phyloP scores from a whole-genome alignment of 441 rosid species.

The Corymbia calophylla region DNA sequence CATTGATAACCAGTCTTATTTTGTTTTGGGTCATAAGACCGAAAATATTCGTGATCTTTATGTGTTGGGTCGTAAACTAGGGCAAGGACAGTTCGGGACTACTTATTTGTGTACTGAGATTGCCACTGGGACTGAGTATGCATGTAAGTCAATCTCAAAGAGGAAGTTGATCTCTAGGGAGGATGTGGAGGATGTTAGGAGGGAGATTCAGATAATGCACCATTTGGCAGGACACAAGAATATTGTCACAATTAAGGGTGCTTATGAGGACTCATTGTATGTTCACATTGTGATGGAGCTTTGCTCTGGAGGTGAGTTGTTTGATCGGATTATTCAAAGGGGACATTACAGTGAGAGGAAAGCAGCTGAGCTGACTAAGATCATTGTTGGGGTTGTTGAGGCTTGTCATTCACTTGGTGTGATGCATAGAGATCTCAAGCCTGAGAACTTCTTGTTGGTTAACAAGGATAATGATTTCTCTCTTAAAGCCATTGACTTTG shows the following conservation, averaged over 20 bases:
- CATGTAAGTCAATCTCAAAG: slow-evolving; percentile 15
- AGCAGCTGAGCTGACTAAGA: slow-evolving; percentile 15
- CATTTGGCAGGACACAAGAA: slow-evolving; percentile 15
- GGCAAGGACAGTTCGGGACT: slow-evolving; percentile 15
- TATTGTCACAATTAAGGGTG: slow-evolving; percentile 13
- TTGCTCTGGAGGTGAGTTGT: slow-evolving; percentile 13
- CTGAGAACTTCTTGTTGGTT: slow-evolving; percentile 17
- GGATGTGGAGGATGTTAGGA: slow-evolving; percentile 13
- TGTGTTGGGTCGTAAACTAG: slow-evolving; percentile 9
- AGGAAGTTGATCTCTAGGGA: slow-evolving; percentile 16
- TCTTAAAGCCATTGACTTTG: slow-evolving; percentile 15
- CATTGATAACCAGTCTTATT: slow-evolving; percentile 5
- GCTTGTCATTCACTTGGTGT: slow-evolving; percentile 15
- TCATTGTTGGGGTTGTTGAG: slow-evolving; percentile 15
- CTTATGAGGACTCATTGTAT: slow-evolving; percentile 11
- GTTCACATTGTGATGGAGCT: slow-evolving; percentile 18
- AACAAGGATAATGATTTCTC: slow-evolving; percentile 16
- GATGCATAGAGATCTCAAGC: slow-evolving; percentile 18
- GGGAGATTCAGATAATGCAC: slow-evolving; percentile 20
- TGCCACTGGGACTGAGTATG: slow-evolving; percentile 2
- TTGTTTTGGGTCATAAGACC: slow-evolving; percentile 13
- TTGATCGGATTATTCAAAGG: slow-evolving; percentile 15
- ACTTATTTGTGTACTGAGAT: slow-evolving; percentile 11
- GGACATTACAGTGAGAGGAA: slow-evolving; percentile 16
- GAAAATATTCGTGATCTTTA: slow-evolving; percentile 9